Conservation (phyloP, 805 yeast genomes). For the Wickerhamomyces tratensis region DNA sequence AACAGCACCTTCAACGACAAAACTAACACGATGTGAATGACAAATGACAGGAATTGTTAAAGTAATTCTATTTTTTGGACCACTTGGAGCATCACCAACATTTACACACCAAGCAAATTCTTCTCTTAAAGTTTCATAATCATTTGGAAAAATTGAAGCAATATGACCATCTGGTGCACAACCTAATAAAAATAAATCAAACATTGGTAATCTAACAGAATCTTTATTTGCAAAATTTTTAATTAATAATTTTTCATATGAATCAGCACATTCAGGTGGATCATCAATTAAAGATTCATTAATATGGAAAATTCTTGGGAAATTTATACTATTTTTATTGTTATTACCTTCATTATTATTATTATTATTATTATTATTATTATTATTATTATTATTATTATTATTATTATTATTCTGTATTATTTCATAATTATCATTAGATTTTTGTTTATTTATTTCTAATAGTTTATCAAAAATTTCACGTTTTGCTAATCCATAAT, state of each 20-base stretch:
- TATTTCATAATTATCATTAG: constrained; percentile 21
- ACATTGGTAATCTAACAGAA: constrained; percentile 90
- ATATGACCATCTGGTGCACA: constrained; percentile 99
- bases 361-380: constrained; percentile 18
- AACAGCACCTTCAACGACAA: constrained; percentile 93
- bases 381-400: too few relatives aligned
- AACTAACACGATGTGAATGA: constrained; percentile 85
- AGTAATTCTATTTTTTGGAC: constrained; percentile 80
- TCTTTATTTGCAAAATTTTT: constrained; percentile 93
- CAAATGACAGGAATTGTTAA: constrained; percentile 90
- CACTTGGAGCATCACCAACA: constrained; percentile 83
- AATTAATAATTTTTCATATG: constrained; percentile 78
- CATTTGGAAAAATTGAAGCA: constrained; percentile 89
- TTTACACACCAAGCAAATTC: constrained; percentile 93
- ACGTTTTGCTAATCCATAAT: constrained; percentile 83
- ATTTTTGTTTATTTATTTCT: constrained; percentile 4
- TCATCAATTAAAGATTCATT: constrained; percentile 67
- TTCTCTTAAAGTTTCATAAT: constrained; percentile 79
- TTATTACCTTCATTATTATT: too few relatives aligned
- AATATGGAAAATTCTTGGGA: constrained; percentile 76
- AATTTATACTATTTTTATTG: neutral
- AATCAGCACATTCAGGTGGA: constrained; percentile 91
- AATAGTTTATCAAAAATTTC: constrained; percentile 64
- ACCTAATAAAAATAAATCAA: constrained; percentile 83
- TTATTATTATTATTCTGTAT: constrained; percentile 13